These are phyloP conservation scores for Paramecium sonneborni DNA, from an alignment of 73 alveolate species.

Conservation along the genomic window DNA sequence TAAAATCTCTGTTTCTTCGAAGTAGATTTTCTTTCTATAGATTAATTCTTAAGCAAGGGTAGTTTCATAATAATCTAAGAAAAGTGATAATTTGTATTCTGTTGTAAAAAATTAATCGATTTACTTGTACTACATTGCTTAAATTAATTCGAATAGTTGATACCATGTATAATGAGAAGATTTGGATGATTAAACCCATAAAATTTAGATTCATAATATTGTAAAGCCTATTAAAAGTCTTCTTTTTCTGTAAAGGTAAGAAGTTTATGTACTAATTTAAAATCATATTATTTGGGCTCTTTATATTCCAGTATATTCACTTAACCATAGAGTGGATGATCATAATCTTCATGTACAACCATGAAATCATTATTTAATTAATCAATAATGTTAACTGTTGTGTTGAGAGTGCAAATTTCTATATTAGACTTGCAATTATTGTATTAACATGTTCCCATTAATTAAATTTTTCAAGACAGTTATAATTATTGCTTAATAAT, in stretches of 20 bases:
- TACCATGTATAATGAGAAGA: conserved; percentile 42
- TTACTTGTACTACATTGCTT: conserved; percentile 48
- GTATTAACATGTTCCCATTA: background rate
- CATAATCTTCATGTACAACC: background rate
- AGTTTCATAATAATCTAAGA: background rate
- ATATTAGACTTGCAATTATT: background rate
- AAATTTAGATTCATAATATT: background rate
- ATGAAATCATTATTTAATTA: background rate
- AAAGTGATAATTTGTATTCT: background rate
- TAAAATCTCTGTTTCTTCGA: conserved; percentile 43
- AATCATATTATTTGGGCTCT: background rate
- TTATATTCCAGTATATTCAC: background rate
- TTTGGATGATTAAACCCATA: conserved; percentile 22
- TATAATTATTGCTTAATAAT: background rate
- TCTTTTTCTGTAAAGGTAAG: background rate
- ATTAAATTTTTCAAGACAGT: background rate
- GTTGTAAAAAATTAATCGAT: conserved; percentile 38
- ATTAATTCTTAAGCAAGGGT: conserved; percentile 11
- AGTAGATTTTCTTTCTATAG: conserved; percentile 35
- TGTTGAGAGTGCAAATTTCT: background rate
- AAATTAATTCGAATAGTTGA: background rate
- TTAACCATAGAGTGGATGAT: background rate
- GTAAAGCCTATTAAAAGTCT: background rate
- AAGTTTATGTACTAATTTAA: background rate
- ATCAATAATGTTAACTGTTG: background rate